Base-by-base conservation (phyloP, 768 basidiomycete genomes). In the Amanita rubescens region DNA sequence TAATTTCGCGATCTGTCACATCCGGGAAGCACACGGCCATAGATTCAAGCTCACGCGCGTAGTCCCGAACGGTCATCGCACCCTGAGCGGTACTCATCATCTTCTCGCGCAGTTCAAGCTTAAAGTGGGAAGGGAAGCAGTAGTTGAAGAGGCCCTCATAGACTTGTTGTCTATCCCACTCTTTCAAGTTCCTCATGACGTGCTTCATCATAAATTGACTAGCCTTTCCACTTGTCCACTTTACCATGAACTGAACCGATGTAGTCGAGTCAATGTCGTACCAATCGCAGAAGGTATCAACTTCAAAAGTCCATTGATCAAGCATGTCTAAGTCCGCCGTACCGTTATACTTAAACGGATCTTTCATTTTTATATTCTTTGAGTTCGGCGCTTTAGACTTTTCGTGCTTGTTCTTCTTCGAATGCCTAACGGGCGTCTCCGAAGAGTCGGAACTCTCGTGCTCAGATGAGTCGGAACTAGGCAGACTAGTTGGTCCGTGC, bases 1-100 rank as follows among this genome's bases (percentile, higher is more conserved):
- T 66, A 7, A 59, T 39, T 11, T 72, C 67, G 0, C 56, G 52
- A 4, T 69, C 55, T 3, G 64, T 60, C 7, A 49, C 33, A 38
- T 49, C 33, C 19, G 48, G 48, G 33, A 49, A 49, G 11, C n/a
- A n/a, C 12, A 49, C 4, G 9, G 33, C 48, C 48, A 49, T 49
- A 6, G 34, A 35, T 12, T 49, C 52, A 3, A 54, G 33, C n/a
- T 54, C 44, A 11, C 34, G 5, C 9, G 45, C 15, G 24, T 38
- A 55, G 33, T 47, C 53, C 7, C 45, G 5, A 1, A 54, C 45
- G 9, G 15, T 34, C 7, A 35, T 3, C 2, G 11, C 1, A 1
- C 32, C 37, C 10, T 49, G 37, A 12, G n/a, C 30, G 11, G 33
- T 22, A 20, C 19, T 49, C 44, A 37, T 48, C 9, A 53, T 46